Evolutionary conservation across 2,329 filamentous ascomycete genomes (phyloP).

Genomic region (Alternaria sp.): DNA sequence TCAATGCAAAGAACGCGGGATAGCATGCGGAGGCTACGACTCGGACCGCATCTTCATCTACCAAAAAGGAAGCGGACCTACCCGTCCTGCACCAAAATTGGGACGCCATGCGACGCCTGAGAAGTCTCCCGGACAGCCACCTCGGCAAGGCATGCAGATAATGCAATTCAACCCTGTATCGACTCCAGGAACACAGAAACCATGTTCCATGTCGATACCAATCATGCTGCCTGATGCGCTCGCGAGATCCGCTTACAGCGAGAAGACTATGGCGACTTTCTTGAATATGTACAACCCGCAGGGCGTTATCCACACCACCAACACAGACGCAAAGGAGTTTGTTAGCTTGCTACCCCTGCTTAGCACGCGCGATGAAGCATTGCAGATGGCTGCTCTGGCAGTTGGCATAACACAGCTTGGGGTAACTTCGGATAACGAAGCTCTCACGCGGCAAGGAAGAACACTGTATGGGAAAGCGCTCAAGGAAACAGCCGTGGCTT

Average conservation of each 20-base stretch:
- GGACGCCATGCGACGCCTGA: not conserved
- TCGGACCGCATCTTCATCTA: conserved; percentile 67
- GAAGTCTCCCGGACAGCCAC: conserved; percentile 4
- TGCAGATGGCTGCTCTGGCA: conserved; percentile 33
- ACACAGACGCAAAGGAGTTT: conserved; percentile 18
- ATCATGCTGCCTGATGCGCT: conserved; percentile 21
- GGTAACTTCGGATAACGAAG: conserved; percentile 18
- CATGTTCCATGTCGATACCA: not conserved
- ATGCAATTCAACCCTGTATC: not conserved
- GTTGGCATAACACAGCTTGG: conserved; percentile 33
- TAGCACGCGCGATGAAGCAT: conserved; percentile 29
- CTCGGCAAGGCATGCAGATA: conserved; percentile 1
- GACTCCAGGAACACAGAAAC: not conserved
- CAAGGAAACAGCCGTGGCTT: conserved; percentile 26
- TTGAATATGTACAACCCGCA: conserved; percentile 28
- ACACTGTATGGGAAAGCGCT: conserved; percentile 34
- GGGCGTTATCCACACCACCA: conserved; percentile 6
- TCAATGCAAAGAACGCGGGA: conserved; percentile 65
- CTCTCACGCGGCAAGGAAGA: conserved; percentile 27
- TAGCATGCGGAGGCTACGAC: conserved; percentile 69
- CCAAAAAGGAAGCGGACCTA: conserved; percentile 12
- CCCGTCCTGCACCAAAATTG: not conserved
- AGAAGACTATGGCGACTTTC: conserved; percentile 29
- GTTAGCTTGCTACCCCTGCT: conserved; percentile 22
- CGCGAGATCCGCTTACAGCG: conserved; percentile 28